phyloP scores from a whole-genome alignment of 2,329 filamentous ascomycete genomes.

The Blastomyces parvus region DNA sequence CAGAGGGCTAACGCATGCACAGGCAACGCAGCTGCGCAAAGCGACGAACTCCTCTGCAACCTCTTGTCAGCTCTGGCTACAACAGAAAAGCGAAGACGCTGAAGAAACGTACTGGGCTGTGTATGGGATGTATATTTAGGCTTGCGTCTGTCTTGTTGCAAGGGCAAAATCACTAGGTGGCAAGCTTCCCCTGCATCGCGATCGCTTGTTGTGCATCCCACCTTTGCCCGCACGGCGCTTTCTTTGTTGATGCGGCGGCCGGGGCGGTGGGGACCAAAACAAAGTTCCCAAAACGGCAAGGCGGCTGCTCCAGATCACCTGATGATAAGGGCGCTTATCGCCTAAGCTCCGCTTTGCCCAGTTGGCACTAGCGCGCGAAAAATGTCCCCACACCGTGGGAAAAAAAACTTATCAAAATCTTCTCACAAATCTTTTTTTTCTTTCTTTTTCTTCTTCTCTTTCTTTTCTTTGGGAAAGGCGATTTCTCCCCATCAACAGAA shows the following conservation, averaged over 20 bases:
- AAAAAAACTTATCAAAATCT: conserved; percentile 7
- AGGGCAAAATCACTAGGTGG: background rate
- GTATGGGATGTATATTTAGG: background rate
- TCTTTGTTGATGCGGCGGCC: background rate
- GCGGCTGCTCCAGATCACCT: conserved; percentile 1
- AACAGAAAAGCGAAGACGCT: background rate
- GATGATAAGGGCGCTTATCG: background rate
- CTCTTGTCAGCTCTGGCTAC: background rate
- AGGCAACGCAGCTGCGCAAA: background rate
- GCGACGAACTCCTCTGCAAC: background rate
- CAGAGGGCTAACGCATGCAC: background rate
- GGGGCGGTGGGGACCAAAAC: conserved; percentile 15
- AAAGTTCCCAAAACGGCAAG: conserved; percentile 16
- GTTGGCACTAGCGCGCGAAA: background rate
- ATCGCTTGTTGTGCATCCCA: background rate
- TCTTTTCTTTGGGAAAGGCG: conserved; percentile 48
- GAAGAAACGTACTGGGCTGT: background rate
- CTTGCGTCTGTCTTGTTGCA: background rate
- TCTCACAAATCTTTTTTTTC: conserved; percentile 5
- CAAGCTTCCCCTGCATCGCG: background rate
- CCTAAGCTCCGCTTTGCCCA: background rate
- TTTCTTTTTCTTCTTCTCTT: conserved; percentile 32
- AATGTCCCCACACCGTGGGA: conserved; percentile 3
- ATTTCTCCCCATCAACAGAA: conserved; percentile 52
- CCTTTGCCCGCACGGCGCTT: background rate